Evolutionary conservation across 2,329 filamentous ascomycete genomes (phyloP), one percentile per base, ranked within the genome.

Genomic region (Sporothrix euskadiensis): DNA sequence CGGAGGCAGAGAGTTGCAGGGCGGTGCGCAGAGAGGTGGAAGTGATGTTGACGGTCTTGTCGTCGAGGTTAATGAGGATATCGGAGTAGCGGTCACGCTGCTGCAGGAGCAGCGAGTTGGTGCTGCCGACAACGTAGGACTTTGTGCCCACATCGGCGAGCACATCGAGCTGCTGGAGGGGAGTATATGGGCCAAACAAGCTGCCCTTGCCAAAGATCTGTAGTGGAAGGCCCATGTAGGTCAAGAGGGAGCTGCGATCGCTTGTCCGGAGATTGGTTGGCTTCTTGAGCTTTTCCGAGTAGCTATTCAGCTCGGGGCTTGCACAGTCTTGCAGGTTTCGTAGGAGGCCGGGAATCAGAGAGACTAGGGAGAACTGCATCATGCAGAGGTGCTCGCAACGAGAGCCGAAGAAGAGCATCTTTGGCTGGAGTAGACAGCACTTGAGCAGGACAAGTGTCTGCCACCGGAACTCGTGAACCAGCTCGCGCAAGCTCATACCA

Each of bases 391-490:
- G 89, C 82, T 99, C 96, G 82, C 96, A 98, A 78, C 94, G 90
- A n/a, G 95, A 94, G 75, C 96, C 94, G 79, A 98, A 99, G 84
- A 99, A 98, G 71, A 99, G 90, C 92, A 98, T 98, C 94, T 98
- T 99, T 71, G 94, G 95, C 81, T 99, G 95, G 75, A 99, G 85
- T 75, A 99, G 84, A 81, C 94, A 91, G 81, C 93, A 97, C 84
- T 99, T 99, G 80, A 99, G 90, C 72, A 99, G 85, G 68, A 98
- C 93, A 75, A 99, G 84, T 0, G 94, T 97, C 86, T 99, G 94
- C 86, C 94, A 94, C 81, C 93, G 94, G 82, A 97, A 99, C 81
- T 97, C 93, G 81, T 95, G 91, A 73, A 99, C 92, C 80, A 99
- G 88, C 83, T 98, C 95, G 73, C 96, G 88, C 76, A 98, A 85